Percentiles rank a stretch among this genome's conserved stretches.
Conservation (phyloP, 78 protist species). For the Ministeria vibrans region DNA sequence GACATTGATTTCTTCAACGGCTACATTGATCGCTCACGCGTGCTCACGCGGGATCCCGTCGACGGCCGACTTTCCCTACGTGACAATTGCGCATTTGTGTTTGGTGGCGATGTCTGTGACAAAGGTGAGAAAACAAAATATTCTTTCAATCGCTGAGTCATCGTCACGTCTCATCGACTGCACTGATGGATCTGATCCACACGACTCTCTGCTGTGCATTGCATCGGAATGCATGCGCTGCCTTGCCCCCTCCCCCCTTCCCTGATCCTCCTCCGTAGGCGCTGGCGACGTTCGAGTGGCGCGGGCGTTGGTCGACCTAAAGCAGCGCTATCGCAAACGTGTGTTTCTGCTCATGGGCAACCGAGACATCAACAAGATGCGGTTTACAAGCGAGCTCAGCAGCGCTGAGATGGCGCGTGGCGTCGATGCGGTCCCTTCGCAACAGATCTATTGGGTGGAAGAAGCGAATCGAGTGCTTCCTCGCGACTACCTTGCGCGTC, state of each 20-base stretch:
- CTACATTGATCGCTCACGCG: conserved; percentile 1
- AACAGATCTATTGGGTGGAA: conserved; percentile 11
- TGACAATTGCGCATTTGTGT: neutral
- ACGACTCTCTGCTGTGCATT: too few species aligned
- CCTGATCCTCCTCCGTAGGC: too few species aligned
- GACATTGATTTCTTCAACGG: too few species aligned
- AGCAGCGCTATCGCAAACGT: conserved; percentile 5
- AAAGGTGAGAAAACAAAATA: too few species aligned
- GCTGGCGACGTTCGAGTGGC: conserved; percentile 19
- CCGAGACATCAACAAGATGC: conserved; percentile 37
- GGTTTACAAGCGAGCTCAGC: neutral
- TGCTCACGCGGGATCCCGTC: neutral
- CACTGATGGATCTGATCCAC: too few species aligned
- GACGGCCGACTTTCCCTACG: neutral
- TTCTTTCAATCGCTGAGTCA: too few species aligned
- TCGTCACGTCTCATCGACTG: too few species aligned
- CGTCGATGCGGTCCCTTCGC: conserved; percentile 2
- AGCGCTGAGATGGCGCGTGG: too few species aligned
- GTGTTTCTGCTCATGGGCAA: conserved; percentile 17
- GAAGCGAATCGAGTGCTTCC: neutral
- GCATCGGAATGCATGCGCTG: too few species aligned
- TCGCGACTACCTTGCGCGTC: neutral
- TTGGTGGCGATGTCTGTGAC: conserved; percentile 32
- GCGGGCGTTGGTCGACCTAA: neutral
- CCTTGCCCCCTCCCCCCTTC: too few species aligned